These are phyloP conservation scores for Podospora pseudopauciseta DNA, from an alignment of 495 filamentous ascomycete species.

Conservation along the genomic window DNA sequence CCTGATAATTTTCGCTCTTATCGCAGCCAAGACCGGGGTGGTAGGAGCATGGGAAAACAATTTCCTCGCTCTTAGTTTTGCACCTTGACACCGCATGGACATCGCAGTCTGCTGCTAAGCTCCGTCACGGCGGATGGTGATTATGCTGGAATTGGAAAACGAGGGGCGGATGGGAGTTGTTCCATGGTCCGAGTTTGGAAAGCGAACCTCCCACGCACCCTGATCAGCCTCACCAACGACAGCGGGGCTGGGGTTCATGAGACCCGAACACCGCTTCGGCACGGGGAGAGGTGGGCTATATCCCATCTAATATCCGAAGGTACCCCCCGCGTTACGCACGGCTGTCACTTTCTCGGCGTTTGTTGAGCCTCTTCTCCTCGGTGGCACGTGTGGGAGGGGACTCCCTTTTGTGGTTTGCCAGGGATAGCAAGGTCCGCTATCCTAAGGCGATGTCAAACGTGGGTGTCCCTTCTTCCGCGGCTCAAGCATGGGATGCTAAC, in stretches of 20 bases:
- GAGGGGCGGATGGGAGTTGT: background rate
- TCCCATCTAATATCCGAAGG: background rate
- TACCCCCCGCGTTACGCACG: background rate
- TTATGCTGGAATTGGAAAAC: background rate
- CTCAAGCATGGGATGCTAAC: background rate
- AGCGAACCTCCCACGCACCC: background rate
- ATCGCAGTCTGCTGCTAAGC: background rate
- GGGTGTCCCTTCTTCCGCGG: background rate
- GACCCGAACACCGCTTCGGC: background rate
- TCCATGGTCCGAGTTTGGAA: background rate
- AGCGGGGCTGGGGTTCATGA: background rate
- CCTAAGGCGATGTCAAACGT: background rate
- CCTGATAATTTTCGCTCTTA: conserved; percentile 1
- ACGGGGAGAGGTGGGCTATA: background rate
- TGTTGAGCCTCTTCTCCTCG: background rate
- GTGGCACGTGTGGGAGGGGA: background rate
- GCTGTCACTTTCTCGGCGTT: background rate
- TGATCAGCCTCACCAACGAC: conserved; percentile 7
- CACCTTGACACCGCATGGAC: background rate
- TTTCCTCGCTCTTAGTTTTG: background rate
- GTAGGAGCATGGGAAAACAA: background rate
- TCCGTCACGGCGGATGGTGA: too few species aligned
- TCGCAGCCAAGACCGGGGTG: background rate
- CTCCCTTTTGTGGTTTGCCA: background rate
- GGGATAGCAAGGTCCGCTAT: background rate